Conservation (phyloP, 768 basidiomycete species). For the Rhizopogon vinicolor region DNA sequence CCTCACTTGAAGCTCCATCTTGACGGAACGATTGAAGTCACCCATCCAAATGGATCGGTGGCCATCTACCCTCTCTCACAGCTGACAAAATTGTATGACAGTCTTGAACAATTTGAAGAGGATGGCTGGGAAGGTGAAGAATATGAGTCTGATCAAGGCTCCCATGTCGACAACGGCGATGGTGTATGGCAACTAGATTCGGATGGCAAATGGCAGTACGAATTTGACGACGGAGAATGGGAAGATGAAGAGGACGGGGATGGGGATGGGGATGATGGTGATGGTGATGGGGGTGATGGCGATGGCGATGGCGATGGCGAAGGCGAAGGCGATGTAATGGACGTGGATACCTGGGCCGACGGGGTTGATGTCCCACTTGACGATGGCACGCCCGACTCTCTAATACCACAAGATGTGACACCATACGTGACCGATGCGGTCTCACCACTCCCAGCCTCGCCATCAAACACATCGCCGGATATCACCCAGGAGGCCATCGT, state of each 20-base stretch:
- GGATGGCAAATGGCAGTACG: constrained; percentile 29
- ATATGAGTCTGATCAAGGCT: constrained; percentile 24
- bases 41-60: constrained; percentile 53
- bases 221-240: constrained; percentile 30
- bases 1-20: constrained; percentile 50
- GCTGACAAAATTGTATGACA: constrained; percentile 75
- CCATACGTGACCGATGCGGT: constrained; percentile 17
- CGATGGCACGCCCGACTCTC: constrained; percentile 13
- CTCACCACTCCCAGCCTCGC: constrained; percentile 22
- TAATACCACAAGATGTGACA: constrained; percentile 9
- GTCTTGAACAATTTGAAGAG: constrained; percentile 74
- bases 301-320: constrained; percentile 28
- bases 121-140: constrained; percentile 54
- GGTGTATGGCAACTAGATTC: constrained; percentile 40
- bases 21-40: constrained; percentile 71
- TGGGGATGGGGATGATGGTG: constrained; percentile 16
- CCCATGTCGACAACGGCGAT: constrained; percentile 39
- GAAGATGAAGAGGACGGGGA: constrained; percentile 20
- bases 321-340: constrained; percentile 32
- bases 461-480: constrained; percentile 26
- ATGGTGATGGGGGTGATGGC: constrained; percentile 31
- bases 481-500: constrained; percentile 24
- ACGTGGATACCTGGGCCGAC: constrained; percentile 27
- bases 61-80: constrained; percentile 57
- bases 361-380: constrained; percentile 13